Percentiles rank a stretch among this genome's conserved stretches.
These are phyloP conservation scores for Neurospora discreta DNA, from an alignment of 495 filamentous ascomycete species.

Conservation along the genomic window DNA sequence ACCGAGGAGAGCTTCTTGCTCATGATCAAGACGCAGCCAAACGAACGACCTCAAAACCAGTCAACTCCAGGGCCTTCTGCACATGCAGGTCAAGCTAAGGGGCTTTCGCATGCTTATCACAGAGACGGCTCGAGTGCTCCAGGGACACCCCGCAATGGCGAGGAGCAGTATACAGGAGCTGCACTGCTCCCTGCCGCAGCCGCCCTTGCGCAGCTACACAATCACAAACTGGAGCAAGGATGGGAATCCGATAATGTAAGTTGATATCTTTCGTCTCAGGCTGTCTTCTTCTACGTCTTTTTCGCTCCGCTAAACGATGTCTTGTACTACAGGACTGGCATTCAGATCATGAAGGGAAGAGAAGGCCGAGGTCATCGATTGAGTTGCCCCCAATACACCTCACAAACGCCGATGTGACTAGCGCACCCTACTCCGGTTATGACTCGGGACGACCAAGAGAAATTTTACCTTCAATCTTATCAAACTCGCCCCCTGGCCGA, in stretches of 20 bases:
- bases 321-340: constrained; percentile 46
- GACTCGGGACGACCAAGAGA: constrained; percentile 51
- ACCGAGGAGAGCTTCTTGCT: constrained; percentile 96
- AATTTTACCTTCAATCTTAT: constrained; percentile 70
- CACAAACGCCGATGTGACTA: constrained; percentile 49
- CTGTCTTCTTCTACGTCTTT: not conserved
- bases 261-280: constrained; percentile 5
- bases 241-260: constrained; percentile 79
- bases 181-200: constrained; percentile 62
- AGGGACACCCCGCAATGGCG: constrained; percentile 58
- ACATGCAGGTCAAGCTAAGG: constrained; percentile 23
- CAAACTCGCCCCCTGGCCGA: constrained; percentile 71
- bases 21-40: constrained; percentile 86
- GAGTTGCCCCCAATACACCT: constrained; percentile 65
- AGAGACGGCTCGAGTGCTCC: constrained; percentile 59
- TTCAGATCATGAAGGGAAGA: constrained; percentile 58
- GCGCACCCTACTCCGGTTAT: constrained; percentile 54
- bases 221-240: constrained; percentile 63
- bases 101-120: constrained; percentile 37
- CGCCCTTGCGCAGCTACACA: constrained; percentile 76
- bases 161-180: constrained; percentile 56
- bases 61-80: constrained; percentile 10
- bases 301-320: constrained; percentile 16
- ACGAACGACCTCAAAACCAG: constrained; percentile 53
- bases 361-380: constrained; percentile 46